These are phyloP conservation scores for Pugionium cornutum DNA, from an alignment of 345 rosid genomes.

Conservation along the genomic window DNA sequence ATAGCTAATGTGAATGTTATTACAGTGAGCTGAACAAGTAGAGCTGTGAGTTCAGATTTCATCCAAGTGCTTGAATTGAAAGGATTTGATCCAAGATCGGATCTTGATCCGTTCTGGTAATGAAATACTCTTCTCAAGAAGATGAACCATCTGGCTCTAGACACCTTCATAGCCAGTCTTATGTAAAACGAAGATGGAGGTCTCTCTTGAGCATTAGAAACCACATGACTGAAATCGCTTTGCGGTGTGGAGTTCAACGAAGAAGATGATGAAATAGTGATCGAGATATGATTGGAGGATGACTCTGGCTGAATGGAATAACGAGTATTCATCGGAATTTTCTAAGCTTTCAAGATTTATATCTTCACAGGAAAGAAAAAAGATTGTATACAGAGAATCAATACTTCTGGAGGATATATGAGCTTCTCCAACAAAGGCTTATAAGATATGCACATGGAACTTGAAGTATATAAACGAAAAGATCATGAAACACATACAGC, in stretches of 20 bases:
- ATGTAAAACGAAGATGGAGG: constrained; percentile 50
- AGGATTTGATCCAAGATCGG: constrained; percentile 89
- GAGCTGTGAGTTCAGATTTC: constrained; percentile 76
- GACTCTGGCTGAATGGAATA: constrained; percentile 52
- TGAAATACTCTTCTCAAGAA: constrained; percentile 96
- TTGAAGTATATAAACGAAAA: constrained; percentile 24
- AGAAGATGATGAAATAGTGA: constrained; percentile 44
- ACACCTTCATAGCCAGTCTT: constrained; percentile 73
- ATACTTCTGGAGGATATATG: constrained; percentile 21
- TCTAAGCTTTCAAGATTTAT: constrained; percentile 9
- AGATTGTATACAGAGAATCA: constrained; percentile 13
- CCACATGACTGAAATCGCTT: constrained; percentile 34
- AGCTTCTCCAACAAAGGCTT: background rate
- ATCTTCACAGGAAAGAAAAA: constrained; percentile 22
- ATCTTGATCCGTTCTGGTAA: constrained; percentile 87
- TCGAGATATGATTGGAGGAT: constrained; percentile 42
- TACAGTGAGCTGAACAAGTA: constrained; percentile 63
- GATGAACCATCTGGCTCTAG: constrained; percentile 91
- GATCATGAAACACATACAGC: constrained; percentile 30
- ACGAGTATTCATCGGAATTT: constrained; percentile 56
- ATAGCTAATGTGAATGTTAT: constrained; percentile 67
- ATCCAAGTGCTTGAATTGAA: constrained; percentile 87
- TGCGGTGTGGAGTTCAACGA: constrained; percentile 50
- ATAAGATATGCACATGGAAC: constrained; percentile 27
- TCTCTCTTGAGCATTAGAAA: constrained; percentile 47